A percentile compares a stretch with the other conserved stretches of the same genome.
Evolutionary conservation across 495 filamentous ascomycete genomes (phyloP).

Genomic region (Penicillium tannophilum): DNA sequence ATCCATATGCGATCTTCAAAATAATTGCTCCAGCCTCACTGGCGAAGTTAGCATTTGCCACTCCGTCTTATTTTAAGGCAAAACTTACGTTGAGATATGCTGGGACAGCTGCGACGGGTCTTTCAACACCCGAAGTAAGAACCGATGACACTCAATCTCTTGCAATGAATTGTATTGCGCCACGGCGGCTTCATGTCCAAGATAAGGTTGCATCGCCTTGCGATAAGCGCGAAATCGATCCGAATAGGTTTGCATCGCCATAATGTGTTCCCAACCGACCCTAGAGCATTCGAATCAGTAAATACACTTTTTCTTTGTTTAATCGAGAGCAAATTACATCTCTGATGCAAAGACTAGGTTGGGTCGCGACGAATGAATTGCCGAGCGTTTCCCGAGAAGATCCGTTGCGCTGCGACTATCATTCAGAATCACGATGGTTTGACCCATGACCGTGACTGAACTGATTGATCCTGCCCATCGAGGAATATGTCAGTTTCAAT

Average conservation of each 20-base stretch:
- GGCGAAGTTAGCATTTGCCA: not conserved
- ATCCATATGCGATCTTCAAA: slow-evolving; percentile 53
- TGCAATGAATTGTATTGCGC: slow-evolving; percentile 40
- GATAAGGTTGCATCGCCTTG: slow-evolving; percentile 34
- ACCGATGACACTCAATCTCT: slow-evolving; percentile 42
- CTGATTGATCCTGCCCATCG: slow-evolving; percentile 41
- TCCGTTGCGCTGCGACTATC: slow-evolving; percentile 41
- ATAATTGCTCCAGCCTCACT: slow-evolving; percentile 48
- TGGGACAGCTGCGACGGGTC: slow-evolving; percentile 35
- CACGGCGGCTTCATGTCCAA: slow-evolving; percentile 29
- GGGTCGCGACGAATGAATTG: slow-evolving; percentile 44
- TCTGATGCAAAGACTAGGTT: slow-evolving; percentile 38
- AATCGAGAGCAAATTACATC: slow-evolving; percentile 26
- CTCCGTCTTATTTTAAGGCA: not conserved
- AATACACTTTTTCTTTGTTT: not conserved
- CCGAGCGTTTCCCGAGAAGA: slow-evolving; percentile 45
- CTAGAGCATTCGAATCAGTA: slow-evolving; percentile 14
- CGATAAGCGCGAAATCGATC: slow-evolving; percentile 42
- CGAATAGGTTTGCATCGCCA: slow-evolving; percentile 41
- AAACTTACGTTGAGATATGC: slow-evolving; percentile 44
- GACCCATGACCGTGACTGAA: slow-evolving; percentile 49
- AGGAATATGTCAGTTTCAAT: not conserved
- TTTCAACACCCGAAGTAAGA: slow-evolving; percentile 44
- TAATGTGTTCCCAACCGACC: slow-evolving; percentile 38
- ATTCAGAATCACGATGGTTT: slow-evolving; percentile 51